Percentiles rank a stretch among this genome's conserved stretches.
phyloP scores from a whole-genome alignment of 164 flowering plant genomes.

The Stephania yunnanensis region DNA sequence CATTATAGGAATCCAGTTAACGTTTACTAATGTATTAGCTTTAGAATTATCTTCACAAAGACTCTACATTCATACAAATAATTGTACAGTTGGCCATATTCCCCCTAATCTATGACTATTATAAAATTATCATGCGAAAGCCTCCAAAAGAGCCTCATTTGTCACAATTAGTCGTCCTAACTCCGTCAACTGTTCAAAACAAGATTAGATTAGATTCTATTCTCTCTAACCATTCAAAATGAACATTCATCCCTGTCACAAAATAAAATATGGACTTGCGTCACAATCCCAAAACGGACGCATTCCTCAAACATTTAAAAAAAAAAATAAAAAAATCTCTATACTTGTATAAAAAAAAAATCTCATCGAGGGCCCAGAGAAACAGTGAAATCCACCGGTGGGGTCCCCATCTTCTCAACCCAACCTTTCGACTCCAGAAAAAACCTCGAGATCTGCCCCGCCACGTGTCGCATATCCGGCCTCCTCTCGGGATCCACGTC shows the following conservation, averaged over 20 bases:
- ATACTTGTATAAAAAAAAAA: no score
- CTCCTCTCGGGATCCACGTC: constrained; percentile 46
- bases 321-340: neutral
- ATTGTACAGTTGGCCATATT: no score
- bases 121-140: no score
- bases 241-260: neutral
- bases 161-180: no score
- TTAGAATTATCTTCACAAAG: no score
- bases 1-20: no score
- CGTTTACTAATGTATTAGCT: no score
- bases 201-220: neutral
- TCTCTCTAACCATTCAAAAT: neutral
- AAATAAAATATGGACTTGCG: neutral
- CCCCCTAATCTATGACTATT: no score
- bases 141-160: no score
- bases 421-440: constrained; percentile 52
- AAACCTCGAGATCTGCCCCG: constrained; percentile 46
- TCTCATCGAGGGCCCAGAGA: constrained; percentile 50
- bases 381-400: constrained; percentile 36
- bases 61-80: no score
- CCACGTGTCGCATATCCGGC: constrained; percentile 65
- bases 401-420: constrained; percentile 38
- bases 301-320: neutral
- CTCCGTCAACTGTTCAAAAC: no score
- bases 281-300: neutral